Evolutionary conservation across 2,329 filamentous ascomycete species (phyloP), one percentile per base, ranked within the genome.

Genomic region (Plectosphaerella plurivora): DNA sequence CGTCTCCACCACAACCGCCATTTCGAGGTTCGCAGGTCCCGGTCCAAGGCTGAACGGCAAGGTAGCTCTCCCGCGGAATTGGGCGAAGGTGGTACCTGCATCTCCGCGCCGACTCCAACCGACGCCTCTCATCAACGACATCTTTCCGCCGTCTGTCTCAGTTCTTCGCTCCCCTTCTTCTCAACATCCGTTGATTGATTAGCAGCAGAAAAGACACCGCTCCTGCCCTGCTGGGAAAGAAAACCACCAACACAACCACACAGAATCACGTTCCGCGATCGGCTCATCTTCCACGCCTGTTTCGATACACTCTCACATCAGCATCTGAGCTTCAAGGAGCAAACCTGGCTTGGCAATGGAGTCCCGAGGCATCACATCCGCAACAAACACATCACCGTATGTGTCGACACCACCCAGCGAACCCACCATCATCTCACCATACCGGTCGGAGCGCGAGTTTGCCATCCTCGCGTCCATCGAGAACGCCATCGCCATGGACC

Each of bases 391-490:
- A 11, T 69, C 68, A 1, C 63, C 68, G 1, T 77, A 73, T 57
- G 62, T 64, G 14, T 59, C 57, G 7, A 63, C 66, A 5, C 60
- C 72, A 0, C 76, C 76, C 0, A 72, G 68, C 20, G 73, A 73
- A 33, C 76, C 76, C 4, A 68, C 65, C 52, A 73, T 78, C 48
- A 59, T 68, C 50, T 61, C 78, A 15, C 69, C 73, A 4, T 54
- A 51, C 28, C 45, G 50, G 16, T 51, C 52, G n/a, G 15, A 11
- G n/a, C 37, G n/a, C 28, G 50, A 28, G n/a, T 35, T 51, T n/a
- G 49, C 16, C 24, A 61, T 77, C 8, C 55, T 70, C 15, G 77
- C 79, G 2, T 65, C 65, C n/a, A 73, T 70, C 50, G 63, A 67
- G 3, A 67, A 70, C 24, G 62, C 75, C 24, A 70, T 73, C 48